Evolutionary conservation across 2,329 filamentous ascomycete species (phyloP).

Genomic region (Drechslera avenae): DNA sequence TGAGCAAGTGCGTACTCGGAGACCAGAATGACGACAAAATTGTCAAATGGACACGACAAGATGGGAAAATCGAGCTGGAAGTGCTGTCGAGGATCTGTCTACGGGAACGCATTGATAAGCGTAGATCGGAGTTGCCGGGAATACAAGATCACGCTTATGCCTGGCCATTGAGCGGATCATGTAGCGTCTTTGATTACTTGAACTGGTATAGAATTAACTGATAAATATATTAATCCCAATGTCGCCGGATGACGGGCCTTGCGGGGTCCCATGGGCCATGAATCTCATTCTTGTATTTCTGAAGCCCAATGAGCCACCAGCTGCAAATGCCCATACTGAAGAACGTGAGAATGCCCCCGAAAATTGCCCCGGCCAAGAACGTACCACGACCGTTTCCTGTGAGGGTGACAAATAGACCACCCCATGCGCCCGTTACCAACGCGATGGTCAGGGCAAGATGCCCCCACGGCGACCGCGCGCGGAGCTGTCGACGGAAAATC

Average conservation of each 20-base stretch:
- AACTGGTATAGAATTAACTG: conserved; percentile 18
- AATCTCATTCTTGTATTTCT: conserved; percentile 99
- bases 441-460: conserved; percentile 77
- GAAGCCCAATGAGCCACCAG: conserved; percentile 96
- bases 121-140: conserved; percentile 21
- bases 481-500: conserved; percentile 90
- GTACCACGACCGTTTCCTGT: conserved; percentile 60
- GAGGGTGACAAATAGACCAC: conserved; percentile 70
- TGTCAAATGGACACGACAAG: conserved; percentile 37
- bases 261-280: conserved; percentile 98
- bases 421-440: conserved; percentile 79
- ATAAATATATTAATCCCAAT: conserved; percentile 53
- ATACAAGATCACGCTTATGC: conserved; percentile 20
- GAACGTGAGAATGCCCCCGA: conserved; percentile 75
- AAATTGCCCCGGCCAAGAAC: conserved; percentile 71
- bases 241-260: conserved; percentile 79
- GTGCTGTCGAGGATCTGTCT: conserved; percentile 32
- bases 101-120: conserved; percentile 20
- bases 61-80: conserved; percentile 39
- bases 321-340: conserved; percentile 90
- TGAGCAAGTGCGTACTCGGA: conserved; percentile 37
- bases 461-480: conserved; percentile 79
- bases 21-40: conserved; percentile 28
- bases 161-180: conserved; percentile 40
- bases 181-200: conserved; percentile 34